These are phyloP conservation scores for Betula pendula DNA, from an alignment of 306 rosid genomes.

Conservation along the genomic window DNA sequence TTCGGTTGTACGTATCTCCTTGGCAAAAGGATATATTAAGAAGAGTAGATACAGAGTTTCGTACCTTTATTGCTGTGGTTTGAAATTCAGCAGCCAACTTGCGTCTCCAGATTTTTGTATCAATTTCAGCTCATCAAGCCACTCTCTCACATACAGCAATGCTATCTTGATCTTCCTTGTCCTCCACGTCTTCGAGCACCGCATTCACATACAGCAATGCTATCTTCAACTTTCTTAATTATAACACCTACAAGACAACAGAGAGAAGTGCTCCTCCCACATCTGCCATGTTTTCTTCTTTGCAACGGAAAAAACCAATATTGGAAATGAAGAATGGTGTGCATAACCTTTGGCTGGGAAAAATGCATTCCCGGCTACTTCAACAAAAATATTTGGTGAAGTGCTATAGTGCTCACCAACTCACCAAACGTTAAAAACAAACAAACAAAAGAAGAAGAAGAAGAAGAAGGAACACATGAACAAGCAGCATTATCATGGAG, in stretches of 20 bases:
- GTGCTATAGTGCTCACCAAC: too few relatives aligned
- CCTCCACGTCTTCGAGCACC: constrained; percentile 14
- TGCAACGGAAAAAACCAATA: too few relatives aligned
- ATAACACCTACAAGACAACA: too few relatives aligned
- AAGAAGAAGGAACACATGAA: too few relatives aligned
- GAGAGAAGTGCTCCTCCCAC: not conserved
- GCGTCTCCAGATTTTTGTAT: not conserved
- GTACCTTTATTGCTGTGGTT: not conserved
- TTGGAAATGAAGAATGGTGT: too few relatives aligned
- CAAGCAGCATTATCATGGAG: too few relatives aligned
- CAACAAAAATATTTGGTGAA: too few relatives aligned
- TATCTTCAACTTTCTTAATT: constrained; percentile 5
- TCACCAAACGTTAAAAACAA: too few relatives aligned
- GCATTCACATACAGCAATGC: not conserved
- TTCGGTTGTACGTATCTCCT: not conserved
- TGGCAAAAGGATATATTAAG: not conserved
- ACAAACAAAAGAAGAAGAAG: too few relatives aligned
- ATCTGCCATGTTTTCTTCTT: too few relatives aligned
- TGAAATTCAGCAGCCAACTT: not conserved
- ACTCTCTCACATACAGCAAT: not conserved
- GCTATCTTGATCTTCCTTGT: not conserved
- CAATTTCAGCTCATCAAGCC: not conserved
- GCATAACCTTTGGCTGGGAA: too few relatives aligned
- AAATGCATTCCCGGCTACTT: too few relatives aligned
- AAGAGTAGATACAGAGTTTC: not conserved